Percentiles rank a stretch among this genome's conserved stretches.
These are phyloP conservation scores for Debaryomyces maramus DNA, from an alignment of 805 yeast species.

Conservation along the genomic window DNA sequence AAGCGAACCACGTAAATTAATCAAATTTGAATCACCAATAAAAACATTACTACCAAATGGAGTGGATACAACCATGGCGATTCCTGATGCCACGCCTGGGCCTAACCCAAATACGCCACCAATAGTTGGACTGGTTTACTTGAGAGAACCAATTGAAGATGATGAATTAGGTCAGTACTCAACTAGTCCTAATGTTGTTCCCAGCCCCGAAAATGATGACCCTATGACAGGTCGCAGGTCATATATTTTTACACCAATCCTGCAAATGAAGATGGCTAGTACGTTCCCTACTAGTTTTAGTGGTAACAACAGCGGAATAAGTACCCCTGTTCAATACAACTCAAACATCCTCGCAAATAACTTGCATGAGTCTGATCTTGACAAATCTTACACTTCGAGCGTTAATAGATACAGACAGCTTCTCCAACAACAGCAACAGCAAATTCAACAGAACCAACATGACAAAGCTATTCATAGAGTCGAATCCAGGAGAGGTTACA, in stretches of 20 bases:
- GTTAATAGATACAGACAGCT: constrained; percentile 13
- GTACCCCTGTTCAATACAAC: constrained; percentile 5
- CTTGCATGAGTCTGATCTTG: constrained; percentile 5
- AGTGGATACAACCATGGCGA: constrained; percentile 69
- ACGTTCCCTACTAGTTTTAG: constrained; percentile 23
- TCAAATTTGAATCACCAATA: constrained; percentile 82
- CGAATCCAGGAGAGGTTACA: constrained; percentile 12
- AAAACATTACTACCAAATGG: constrained; percentile 72
- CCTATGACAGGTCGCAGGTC: constrained; percentile 35
- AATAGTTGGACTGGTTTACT: constrained; percentile 85
- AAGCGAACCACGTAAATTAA: constrained; percentile 61
- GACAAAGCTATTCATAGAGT: constrained; percentile 14
- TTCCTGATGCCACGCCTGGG: constrained; percentile 81
- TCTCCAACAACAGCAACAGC: constrained; percentile 18
- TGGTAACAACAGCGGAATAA: constrained; percentile 10
- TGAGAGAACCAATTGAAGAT: constrained; percentile 68
- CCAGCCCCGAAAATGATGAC: constrained; percentile 42
- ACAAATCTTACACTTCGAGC: constrained; percentile 11
- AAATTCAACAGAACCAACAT: constrained; percentile 17
- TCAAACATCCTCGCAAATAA: neutral
- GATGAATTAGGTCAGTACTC: constrained; percentile 81
- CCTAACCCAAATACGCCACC: constrained; percentile 86
- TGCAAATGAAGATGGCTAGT: constrained; percentile 40
- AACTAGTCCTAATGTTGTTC: constrained; percentile 40
- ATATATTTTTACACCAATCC: constrained; percentile 44